Base-by-base conservation (phyloP, 495 filamentous ascomycete species). In the Penicillium silybi region DNA sequence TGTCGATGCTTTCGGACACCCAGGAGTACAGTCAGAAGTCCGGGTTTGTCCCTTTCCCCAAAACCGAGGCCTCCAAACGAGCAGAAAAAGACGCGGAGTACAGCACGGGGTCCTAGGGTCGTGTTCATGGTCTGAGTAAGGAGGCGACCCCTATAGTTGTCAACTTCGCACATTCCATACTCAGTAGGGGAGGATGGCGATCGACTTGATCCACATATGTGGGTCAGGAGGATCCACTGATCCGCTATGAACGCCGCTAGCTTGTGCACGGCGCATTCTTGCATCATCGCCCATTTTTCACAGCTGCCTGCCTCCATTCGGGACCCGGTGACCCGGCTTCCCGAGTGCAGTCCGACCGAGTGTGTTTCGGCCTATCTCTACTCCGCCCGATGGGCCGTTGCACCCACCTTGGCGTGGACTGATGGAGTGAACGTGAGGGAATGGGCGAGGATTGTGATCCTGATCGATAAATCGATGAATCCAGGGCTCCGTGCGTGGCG, bases 281-380 rank as follows among this genome's bases (percentile, higher is more conserved):
- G 44, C 52, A 54, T 54, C 52, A 54, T 54, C 32, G 18, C 37
- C 37, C 37, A 39, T n/a, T 39, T 18, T 10, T 17, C 37, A 39
- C 41, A 19, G 17, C 39, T 16, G 18, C 2, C 41, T 22, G 35
- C 37, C 7, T n/a, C 51, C 42, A 40, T 46, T 57, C 47, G 50
- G 58, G 48, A 54, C 15, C 29, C 48, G 50, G 45, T 49, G 44
- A 60, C 60, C n/a, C n/a, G 57, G 56, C 46, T 50, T 63, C 60
- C 60, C 56, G 60, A 63, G 39, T 34, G 25, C 35, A 39, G 46
- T 17, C 3, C 7, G 7, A 2, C 32, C 44, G 29, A 29, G 44
- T 8, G 9, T 17, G 44, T 19, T 43, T 27, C 32, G n/a, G 10
- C 34, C 41, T 32, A 13, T 38, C 17, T n/a, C 23, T 13, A 46